phyloP scores from a whole-genome alignment of 1,139 yeast species.

The Suhomyces coccinellae region DNA sequence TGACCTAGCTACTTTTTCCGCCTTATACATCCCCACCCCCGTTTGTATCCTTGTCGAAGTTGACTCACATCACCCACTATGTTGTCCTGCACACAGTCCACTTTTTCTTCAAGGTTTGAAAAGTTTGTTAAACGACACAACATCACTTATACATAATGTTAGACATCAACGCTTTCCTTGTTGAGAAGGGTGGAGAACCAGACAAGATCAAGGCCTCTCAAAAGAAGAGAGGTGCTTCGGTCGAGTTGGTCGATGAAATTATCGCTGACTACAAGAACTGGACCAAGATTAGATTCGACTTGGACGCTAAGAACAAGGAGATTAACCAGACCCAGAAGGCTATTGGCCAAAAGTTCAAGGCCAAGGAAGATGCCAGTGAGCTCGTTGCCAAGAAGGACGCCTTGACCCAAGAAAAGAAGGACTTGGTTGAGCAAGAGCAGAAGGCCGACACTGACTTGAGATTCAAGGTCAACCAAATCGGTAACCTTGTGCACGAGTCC shows the following conservation, averaged over 20 bases:
- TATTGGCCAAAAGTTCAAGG: slow-evolving; percentile 88
- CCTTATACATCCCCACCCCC: no score
- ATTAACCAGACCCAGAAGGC: slow-evolving; percentile 88
- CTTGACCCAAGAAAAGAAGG: slow-evolving; percentile 68
- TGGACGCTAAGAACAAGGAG: slow-evolving; percentile 86
- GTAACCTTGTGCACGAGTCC: slow-evolving; percentile 89
- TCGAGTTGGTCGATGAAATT: slow-evolving; percentile 93
- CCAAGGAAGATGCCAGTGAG: slow-evolving; percentile 90
- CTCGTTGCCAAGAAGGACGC: slow-evolving; percentile 78
- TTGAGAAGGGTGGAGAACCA: slow-evolving; percentile 96
- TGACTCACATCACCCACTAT: no score
- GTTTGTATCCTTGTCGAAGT: no score
- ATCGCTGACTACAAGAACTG: slow-evolving; percentile 87
- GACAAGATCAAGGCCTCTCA: slow-evolving; percentile 85
- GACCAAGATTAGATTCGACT: slow-evolving; percentile 88
- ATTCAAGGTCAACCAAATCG: slow-evolving; percentile 81
- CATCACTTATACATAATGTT: slow-evolving; percentile 52
- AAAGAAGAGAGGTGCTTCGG: slow-evolving; percentile 90
- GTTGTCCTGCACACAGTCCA: slow-evolving; percentile 5
- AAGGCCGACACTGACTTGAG: slow-evolving; percentile 75
- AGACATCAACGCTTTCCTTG: slow-evolving; percentile 87
- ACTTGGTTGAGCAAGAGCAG: slow-evolving; percentile 65
- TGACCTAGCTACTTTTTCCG: no score
- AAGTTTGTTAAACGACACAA: slow-evolving; percentile 5
- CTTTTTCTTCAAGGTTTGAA: slow-evolving; percentile 6